phyloP scores from a whole-genome alignment of 2,329 filamentous ascomycete genomes.

The Leptosphaerulina australis region DNA sequence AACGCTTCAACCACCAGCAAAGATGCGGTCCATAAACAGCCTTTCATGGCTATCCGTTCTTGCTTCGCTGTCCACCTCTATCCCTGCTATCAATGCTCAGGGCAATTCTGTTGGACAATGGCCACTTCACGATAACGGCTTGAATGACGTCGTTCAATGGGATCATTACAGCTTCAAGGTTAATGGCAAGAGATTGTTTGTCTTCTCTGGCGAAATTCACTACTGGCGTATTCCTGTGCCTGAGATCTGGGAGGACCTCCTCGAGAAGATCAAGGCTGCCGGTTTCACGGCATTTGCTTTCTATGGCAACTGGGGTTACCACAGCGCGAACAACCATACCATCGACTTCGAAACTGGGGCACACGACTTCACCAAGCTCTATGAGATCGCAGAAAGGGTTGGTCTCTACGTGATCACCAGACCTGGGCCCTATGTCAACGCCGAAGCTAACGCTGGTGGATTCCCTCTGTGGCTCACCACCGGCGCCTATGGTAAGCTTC shows the following conservation, averaged over 20 bases:
- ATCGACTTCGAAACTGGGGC: conserved; percentile 61
- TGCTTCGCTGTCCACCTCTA: conserved; percentile 23
- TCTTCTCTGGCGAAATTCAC: conserved; percentile 62
- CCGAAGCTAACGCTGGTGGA: conserved; percentile 67
- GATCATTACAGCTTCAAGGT: conserved; percentile 61
- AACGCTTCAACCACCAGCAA: conserved; percentile 21
- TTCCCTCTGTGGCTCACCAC: conserved; percentile 68
- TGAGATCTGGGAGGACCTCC: conserved; percentile 57
- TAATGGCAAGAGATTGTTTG: conserved; percentile 58
- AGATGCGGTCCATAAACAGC: conserved; percentile 28
- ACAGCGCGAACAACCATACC: conserved; percentile 53
- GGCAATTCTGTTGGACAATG: conserved; percentile 44
- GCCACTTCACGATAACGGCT: conserved; percentile 57
- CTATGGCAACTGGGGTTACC: conserved; percentile 58
- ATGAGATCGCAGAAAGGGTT: conserved; percentile 60
- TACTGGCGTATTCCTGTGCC: conserved; percentile 59
- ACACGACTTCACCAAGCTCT: conserved; percentile 60
- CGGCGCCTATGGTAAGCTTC: conserved; percentile 61
- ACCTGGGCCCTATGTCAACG: conserved; percentile 68
- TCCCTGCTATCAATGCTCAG: conserved; percentile 31
- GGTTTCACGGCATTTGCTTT: conserved; percentile 58
- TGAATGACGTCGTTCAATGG: conserved; percentile 59
- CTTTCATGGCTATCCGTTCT: conserved; percentile 35
- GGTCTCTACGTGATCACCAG: conserved; percentile 63
- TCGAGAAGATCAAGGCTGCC: conserved; percentile 59